Base-by-base conservation (phyloP, 768 basidiomycete species). In the Suillus cothurnatus region DNA sequence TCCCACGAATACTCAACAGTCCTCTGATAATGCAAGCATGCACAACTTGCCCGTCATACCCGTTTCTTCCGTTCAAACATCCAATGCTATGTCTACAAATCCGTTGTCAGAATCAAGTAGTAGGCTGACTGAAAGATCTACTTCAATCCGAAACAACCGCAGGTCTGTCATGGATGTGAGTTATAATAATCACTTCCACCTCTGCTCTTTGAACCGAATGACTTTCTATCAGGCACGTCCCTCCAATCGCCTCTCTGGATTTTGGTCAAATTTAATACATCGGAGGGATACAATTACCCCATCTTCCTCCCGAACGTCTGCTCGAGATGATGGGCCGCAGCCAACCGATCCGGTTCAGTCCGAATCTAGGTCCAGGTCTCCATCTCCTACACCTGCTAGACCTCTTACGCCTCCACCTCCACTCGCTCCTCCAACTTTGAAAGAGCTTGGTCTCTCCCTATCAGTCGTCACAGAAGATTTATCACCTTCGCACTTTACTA, bases 201-300 rank as follows among this genome's bases (percentile, higher is more conserved):
- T 67, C 59, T 56, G 34, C 47, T 55, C 32, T 34, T 41, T 17
- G 57, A 58, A 56, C 49, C 62, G 63, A 60, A 62, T 52, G 56
- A 58, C 61, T 66, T 41, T 63, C 57, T 71, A 71, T 70, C 73
- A 89, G 84, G 76, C 77, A 65, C 88, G 92, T 64, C 79, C 88
- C 45, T 83, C 89, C 32, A 92, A 88, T 72, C 84, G 93, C 34
- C 81, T 94, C 36, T 94, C 93, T 31, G 93, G 93, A n/a, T 94
- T 94, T 77, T 88, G 94, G 74, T 89, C 86, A 19, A 87, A 86
- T 70, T 82, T 94, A 64, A 91, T 94, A 7, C 87, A 90, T 72
- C 86, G 92, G 63, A 84, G 90, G 58, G 90, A 93, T 61, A 78
- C 76, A 47, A 68, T 76, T 17, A 71, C 79, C 4, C 64, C 67